phyloP scores from a whole-genome alignment of 176 grass and related monocot genomes.

The Phragmites australis region DNA sequence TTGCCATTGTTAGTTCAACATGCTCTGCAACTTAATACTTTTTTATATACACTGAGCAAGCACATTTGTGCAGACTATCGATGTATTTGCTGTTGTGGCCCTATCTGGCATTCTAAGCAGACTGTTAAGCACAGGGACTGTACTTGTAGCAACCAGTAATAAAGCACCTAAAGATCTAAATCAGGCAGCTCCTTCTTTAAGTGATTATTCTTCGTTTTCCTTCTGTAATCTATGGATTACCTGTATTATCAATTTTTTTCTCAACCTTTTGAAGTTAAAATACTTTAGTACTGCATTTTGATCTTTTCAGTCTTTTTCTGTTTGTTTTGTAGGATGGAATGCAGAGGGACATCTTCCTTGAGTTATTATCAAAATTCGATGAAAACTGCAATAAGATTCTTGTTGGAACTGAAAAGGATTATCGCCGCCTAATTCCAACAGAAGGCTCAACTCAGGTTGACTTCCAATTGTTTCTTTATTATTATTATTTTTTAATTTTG shows the following conservation, averaged over 20 bases:
- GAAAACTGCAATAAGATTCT: constrained; percentile 77
- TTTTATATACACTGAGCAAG: constrained; percentile 17
- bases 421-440: constrained; percentile 79
- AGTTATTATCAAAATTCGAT: constrained; percentile 76
- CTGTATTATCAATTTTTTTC: background rate
- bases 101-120: constrained; percentile 85
- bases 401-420: constrained; percentile 69
- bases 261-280: constrained; percentile 27
- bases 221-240: constrained; percentile 6
- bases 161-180: constrained; percentile 88
- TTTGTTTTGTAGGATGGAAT: constrained; percentile 73
- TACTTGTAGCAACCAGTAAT: constrained; percentile 85
- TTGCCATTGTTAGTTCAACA: background rate
- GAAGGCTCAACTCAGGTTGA: constrained; percentile 56
- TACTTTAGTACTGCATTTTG: constrained; percentile 4
- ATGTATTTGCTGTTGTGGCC: constrained; percentile 92
- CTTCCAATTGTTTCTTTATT: background rate
- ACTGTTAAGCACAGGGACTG: constrained; percentile 78
- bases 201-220: background rate
- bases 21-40: background rate
- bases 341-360: constrained; percentile 86
- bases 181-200: constrained; percentile 53
- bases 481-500: background rate
- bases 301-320: constrained; percentile 14
- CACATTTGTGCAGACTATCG: constrained; percentile 67